phyloP scores from a whole-genome alignment of 208 protist genomes.

The Endotrypanum monterogeii region DNA sequence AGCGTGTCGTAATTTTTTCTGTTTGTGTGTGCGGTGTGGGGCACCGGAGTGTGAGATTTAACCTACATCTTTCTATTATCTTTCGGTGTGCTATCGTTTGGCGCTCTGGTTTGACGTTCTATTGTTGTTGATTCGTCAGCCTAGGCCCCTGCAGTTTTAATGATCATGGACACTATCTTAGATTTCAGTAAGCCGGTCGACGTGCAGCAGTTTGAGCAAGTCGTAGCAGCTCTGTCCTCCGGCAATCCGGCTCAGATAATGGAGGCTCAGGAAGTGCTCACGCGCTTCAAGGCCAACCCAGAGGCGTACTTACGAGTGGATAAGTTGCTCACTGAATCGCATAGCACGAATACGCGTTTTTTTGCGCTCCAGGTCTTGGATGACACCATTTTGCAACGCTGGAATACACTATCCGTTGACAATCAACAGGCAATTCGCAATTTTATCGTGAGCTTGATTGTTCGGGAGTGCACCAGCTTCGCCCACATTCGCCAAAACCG shows the following conservation, averaged over 20 bases:
- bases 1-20: too few species aligned
- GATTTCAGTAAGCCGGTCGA: slow-evolving; percentile 75
- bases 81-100: too few species aligned
- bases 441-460: slow-evolving; percentile 96
- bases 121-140: neutral
- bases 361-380: slow-evolving; percentile 95
- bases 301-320: slow-evolving; percentile 94
- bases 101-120: neutral
- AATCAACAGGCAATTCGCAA: slow-evolving; percentile 93
- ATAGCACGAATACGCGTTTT: slow-evolving; percentile 80
- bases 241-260: slow-evolving; percentile 59
- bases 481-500: slow-evolving; percentile 53
- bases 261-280: slow-evolving; percentile 86
- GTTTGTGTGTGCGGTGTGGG: too few species aligned
- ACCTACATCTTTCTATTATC: too few species aligned
- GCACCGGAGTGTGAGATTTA: too few species aligned
- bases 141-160: neutral
- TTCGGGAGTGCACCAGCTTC: slow-evolving; percentile 75
- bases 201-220: slow-evolving; percentile 70
- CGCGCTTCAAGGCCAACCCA: slow-evolving; percentile 88
- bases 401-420: slow-evolving; percentile 94
- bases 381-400: slow-evolving; percentile 91
- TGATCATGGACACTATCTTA: slow-evolving; percentile 66
- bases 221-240: slow-evolving; percentile 60
- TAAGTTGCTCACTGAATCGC: slow-evolving; percentile 86